Percentiles rank a stretch among this genome's conserved stretches.
Conservation (phyloP, 768 basidiomycete species). For the Daedalea quercina region DNA sequence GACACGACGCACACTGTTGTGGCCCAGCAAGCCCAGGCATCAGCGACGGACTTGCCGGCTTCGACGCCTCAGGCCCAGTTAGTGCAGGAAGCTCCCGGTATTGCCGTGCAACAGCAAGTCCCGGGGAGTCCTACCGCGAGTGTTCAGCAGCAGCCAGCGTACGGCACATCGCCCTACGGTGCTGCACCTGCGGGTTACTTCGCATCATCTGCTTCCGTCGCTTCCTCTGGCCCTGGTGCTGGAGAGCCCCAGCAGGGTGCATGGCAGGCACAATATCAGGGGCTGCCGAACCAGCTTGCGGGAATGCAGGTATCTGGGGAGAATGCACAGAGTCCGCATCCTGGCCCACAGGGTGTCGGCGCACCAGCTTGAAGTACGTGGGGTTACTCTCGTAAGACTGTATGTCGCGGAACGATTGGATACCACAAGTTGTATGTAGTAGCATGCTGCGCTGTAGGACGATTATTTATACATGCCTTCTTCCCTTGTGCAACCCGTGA, state of each 20-base stretch:
- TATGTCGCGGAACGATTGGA: neutral
- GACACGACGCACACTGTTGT: constrained; percentile 3
- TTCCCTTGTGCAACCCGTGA: no score
- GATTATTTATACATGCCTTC: no score
- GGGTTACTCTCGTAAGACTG: no score
- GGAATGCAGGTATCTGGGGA: constrained; percentile 16
- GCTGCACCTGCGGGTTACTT: neutral
- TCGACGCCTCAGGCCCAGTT: neutral
- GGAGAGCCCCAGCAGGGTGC: constrained; percentile 8
- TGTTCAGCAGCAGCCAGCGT: constrained; percentile 6
- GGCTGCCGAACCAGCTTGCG: constrained; percentile 19
- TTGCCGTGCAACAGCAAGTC: constrained; percentile 4
- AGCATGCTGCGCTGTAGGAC: neutral
- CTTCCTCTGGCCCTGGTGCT: constrained; percentile 1
- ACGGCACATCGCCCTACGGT: constrained; percentile 18
- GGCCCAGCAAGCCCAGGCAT: neutral
- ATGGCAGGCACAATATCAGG: constrained; percentile 15
- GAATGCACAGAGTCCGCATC: constrained; percentile 8
- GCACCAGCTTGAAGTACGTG: constrained; percentile 16
- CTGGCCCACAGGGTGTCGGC: constrained; percentile 18
- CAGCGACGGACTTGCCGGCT: neutral
- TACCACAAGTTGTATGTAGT: neutral
- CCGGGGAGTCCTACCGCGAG: constrained; percentile 6
- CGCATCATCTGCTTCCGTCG: neutral
- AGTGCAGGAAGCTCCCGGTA: neutral